Base-by-base conservation (phyloP, 805 yeast genomes). In the Millerozyma acaciae region DNA sequence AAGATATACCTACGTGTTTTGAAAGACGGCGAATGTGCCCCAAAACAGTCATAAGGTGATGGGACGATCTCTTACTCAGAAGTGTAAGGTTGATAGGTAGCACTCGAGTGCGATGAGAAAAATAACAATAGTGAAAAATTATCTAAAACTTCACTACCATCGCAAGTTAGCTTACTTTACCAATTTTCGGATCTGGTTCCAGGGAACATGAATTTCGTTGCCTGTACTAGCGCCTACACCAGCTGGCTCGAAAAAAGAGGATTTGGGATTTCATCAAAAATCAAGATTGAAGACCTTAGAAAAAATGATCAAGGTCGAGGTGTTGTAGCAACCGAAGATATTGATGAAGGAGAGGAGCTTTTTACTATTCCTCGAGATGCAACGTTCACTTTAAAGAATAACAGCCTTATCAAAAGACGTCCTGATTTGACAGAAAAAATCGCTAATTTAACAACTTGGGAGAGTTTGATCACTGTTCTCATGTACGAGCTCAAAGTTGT, bases 231-330 rank as follows among this genome's bases (percentile, higher is more conserved):
- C 4, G 34, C 40, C 2, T 65, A 52, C 27, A 20, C 30, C 8
- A 16, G 24, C 5, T 65, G 70, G 70, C 51, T 66, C 17, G 19
- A 26, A 18, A 26, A 27, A 1, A 26, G 45, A 6, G 75, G 69
- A 4, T 68, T 69, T 7, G 53, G 45, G 8, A 53, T 85, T 3
- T 75, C 85, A 1, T 62, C 75, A 1, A 80, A 80, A 34, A 62
- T 89, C 12, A 44, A 50, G 10, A 63, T 90, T 4, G 67, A 62
- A 2, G 96, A 90, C 56, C 64, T 75, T 23, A 62, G 95, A 27
- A 36, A 43, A 2, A 43, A 54, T 6, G 60, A 70, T 25, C 87
- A 85, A 54, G 97, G 97, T 7, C 66, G 97, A 20, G 95, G 89
- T 4, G 53, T 90, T 6, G 50, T 79, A 4, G 94, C 96, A 2